Evolutionary conservation across 192 early-diverging fungal genomes (phyloP), one percentile per base, ranked within the genome.

Genomic region (Coemansia sp.): DNA sequence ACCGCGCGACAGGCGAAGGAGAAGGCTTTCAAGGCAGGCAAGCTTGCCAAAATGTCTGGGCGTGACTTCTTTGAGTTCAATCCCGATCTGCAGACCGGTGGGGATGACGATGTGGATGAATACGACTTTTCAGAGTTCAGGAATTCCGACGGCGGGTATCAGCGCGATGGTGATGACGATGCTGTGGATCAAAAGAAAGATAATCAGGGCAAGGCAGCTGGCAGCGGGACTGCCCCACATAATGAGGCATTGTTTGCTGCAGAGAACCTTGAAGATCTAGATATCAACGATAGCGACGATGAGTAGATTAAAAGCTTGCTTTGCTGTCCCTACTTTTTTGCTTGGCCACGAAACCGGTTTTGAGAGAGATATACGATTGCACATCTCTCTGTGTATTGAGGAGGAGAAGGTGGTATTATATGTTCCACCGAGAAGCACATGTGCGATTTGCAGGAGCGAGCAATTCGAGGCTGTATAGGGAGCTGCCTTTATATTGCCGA

Each of bases 31-130:
- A 90, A 92, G 83, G 91, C 94, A 5, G 97, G 97, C 64, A 89
- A 91, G 84, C 86, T 93, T 63, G 81, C 86, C 59, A 94, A 93
- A 43, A 94, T 99, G 92, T 97, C 94, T 52, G 97, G 97, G 63
- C 90, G 91, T 63, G 95, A 99, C 77, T 84, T 94, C 72, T 99
- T 99, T 82, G 93, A 95, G 64, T 99, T 98, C 82, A 98, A 98
- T 80, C 95, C 95, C 18, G 91, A 94, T 28, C 85, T 88, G 79
- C 92, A 90, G 43, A 79, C 82, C 5, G 87, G 83, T 25, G 84
- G 86, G 26, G 92, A 90, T 21, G 94, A 93, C 26, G 89, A 88
- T 35, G 92, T 86, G 59, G 91, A 87, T 39, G 86, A 84, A n/a
- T 92, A 95, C 63, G 92, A 92, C 70, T 79, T 91, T 67, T 72